A percentile compares a stretch with the other conserved stretches of the same genome.
Evolutionary conservation across 2,329 filamentous ascomycete genomes (phyloP).

Genomic region (Alternaria sp.): DNA sequence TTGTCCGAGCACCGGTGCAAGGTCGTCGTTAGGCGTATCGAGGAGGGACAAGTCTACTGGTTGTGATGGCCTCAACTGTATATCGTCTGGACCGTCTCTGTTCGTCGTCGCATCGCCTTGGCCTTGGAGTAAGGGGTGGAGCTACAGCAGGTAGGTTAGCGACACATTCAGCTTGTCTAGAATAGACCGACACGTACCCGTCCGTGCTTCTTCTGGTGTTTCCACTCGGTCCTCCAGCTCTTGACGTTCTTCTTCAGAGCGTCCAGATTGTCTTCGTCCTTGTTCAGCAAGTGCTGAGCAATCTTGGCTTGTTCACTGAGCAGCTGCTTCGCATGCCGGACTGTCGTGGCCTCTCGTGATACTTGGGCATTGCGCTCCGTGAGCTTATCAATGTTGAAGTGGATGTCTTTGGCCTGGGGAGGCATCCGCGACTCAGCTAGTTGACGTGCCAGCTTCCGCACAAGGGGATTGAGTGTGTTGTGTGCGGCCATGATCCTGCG

Average conservation of each 20-base stretch:
- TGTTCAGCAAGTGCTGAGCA: slow-evolving; percentile 56
- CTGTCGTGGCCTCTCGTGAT: slow-evolving; percentile 65
- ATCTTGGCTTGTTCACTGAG: slow-evolving; percentile 66
- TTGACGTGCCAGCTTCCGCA: slow-evolving; percentile 66
- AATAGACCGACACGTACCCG: slow-evolving; percentile 31
- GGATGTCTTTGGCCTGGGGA: slow-evolving; percentile 59
- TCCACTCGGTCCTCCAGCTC: slow-evolving; percentile 44
- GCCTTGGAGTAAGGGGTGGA: slow-evolving; percentile 46
- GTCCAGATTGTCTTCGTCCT: slow-evolving; percentile 40
- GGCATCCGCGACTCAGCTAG: slow-evolving; percentile 73
- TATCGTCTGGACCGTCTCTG: slow-evolving; percentile 45
- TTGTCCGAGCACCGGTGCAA: slow-evolving; percentile 48
- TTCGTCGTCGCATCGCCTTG: slow-evolving; percentile 23
- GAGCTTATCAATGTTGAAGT: slow-evolving; percentile 72
- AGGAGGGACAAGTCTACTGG: slow-evolving; percentile 30
- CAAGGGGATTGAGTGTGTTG: slow-evolving; percentile 64
- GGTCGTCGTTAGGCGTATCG: slow-evolving; percentile 42
- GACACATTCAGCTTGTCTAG: slow-evolving; percentile 9
- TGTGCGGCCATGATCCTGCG: slow-evolving; percentile 62
- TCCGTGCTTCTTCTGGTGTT: slow-evolving; percentile 42
- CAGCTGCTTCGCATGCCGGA: slow-evolving; percentile 69
- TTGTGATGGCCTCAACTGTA: slow-evolving; percentile 35
- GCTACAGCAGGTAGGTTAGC: slow-evolving; percentile 39
- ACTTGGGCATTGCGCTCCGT: slow-evolving; percentile 63
- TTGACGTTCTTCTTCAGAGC: slow-evolving; percentile 41